Percentiles rank a stretch among this genome's conserved stretches.
phyloP scores from a whole-genome alignment of 306 rosid genomes.

The Carpinus fangiana region DNA sequence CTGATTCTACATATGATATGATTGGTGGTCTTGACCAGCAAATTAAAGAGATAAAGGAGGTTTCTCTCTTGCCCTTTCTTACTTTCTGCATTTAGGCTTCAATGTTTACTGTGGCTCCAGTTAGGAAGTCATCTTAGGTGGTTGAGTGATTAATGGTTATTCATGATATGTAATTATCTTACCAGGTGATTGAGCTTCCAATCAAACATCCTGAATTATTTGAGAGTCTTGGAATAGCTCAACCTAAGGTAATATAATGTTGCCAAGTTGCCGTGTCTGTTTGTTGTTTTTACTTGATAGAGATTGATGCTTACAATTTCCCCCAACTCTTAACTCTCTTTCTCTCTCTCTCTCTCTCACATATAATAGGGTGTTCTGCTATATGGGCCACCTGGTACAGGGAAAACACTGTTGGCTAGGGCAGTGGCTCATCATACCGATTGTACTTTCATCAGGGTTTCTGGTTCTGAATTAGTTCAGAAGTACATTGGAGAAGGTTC shows the following conservation, averaged over 20 bases:
- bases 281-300: background rate
- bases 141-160: constrained; percentile 16
- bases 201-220: constrained; percentile 97
- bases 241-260: constrained; percentile 74
- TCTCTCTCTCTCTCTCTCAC: constrained; percentile 8
- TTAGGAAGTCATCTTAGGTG: background rate
- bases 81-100: constrained; percentile 10
- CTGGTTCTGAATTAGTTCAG: constrained; percentile 97
- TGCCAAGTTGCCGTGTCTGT: background rate
- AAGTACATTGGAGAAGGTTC: constrained; percentile 99
- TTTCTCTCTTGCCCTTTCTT: constrained; percentile 22
- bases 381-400: constrained; percentile 98
- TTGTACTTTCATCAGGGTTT: constrained; percentile 97
- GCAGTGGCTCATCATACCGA: constrained; percentile 99
- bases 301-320: background rate
- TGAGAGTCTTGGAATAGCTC: constrained; percentile 99
- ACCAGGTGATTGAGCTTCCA: constrained; percentile 95
- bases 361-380: constrained; percentile 78
- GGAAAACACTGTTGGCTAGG: constrained; percentile 96
- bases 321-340: background rate
- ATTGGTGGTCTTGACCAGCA: constrained; percentile 99
- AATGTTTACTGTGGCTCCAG: background rate
- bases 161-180: constrained; percentile 19
- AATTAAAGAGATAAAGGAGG: constrained; percentile 98
- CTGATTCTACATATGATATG: constrained; percentile 99